Evolutionary conservation across 2,329 filamentous ascomycete species (phyloP), one percentile per base, ranked within the genome.

Genomic region (Colletotrichum abscissum): DNA sequence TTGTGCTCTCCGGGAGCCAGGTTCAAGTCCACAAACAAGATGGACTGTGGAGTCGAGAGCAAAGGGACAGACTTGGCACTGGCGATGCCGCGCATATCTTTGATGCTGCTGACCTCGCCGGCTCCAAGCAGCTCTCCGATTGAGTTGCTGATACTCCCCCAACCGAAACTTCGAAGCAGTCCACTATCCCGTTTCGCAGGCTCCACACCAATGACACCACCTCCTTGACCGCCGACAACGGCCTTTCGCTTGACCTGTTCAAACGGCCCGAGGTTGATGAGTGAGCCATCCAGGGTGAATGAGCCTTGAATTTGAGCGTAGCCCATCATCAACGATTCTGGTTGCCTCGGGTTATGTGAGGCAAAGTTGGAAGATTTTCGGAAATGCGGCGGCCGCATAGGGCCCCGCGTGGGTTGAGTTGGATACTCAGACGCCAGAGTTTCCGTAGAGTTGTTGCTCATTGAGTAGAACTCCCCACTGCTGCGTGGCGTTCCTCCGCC

Each of bases 201-300:
- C 76, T 97, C 94, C 11, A 97, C 85, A 12, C 94, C 94, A 63
- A 97, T 91, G 2, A 98, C 95, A 42, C 95, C 95, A 56, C 94
- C 94, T 46, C 94, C 94, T 78, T 97, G 95, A 1, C 93, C 94
- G 62, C 95, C 94, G 5, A 98, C 90, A 7, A 97, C 95, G 2
- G 94, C 95, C 83, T 97, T 98, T 72, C 95, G 90, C 82, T 99
- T 99, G 52, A 98, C 95, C 78, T 97, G 94, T 80, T 99, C 97
- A 78, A 99, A 99, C 0, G 94, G 94, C 0, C 91, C 91, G 52
- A 97, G 92, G 78, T 97, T 96, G 73, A 99, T 92, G 26, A 99
- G 85, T 1, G 97, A 98, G 0, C 95, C 95, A 79, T 99, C 97
- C 7, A 99, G 85, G 0, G 92, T 95, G 78, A 99, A 99, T 0